Evolutionary conservation across 352 stramenopile genomes (phyloP).

Genomic region (Pilasporangium apinafurcum): DNA sequence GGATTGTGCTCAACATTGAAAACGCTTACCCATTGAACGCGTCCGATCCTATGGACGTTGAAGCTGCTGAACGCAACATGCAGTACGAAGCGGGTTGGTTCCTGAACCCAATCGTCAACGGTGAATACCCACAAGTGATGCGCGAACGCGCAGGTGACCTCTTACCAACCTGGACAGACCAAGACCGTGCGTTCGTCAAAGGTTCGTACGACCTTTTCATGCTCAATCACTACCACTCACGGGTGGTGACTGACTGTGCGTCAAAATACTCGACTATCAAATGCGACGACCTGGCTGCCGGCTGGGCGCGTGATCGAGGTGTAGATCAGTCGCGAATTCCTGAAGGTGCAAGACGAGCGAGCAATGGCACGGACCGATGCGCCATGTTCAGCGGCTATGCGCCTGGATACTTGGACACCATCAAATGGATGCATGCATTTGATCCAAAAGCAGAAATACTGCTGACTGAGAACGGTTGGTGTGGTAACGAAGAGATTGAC

Average conservation of each 20-base stretch:
- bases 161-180: constrained; percentile 85
- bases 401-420: constrained; percentile 43
- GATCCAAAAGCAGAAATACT: constrained; percentile 36
- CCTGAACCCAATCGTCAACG: constrained; percentile 81
- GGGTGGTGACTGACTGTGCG: constrained; percentile 45
- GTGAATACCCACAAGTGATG: constrained; percentile 93
- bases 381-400: constrained; percentile 46
- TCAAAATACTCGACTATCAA: constrained; percentile 18
- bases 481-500: constrained; percentile 46
- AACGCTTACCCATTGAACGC: constrained; percentile 68
- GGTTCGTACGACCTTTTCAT: constrained; percentile 91
- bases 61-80: constrained; percentile 78
- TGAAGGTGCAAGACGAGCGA: constrained; percentile 49
- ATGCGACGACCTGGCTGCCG: constrained; percentile 29
- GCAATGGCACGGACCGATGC: constrained; percentile 33
- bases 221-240: constrained; percentile 91
- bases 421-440: constrained; percentile 46
- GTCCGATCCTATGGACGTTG: constrained; percentile 26
- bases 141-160: constrained; percentile 61
- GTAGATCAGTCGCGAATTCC: constrained; percentile 56
- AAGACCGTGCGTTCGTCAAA: constrained; percentile 64
- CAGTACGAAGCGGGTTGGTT: constrained; percentile 91
- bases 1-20: constrained; percentile 89
- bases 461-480: constrained; percentile 68
- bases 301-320: constrained; percentile 42